Base-by-base conservation (phyloP, 2,329 filamentous ascomycete genomes). In the Clonostachys byssicola region DNA sequence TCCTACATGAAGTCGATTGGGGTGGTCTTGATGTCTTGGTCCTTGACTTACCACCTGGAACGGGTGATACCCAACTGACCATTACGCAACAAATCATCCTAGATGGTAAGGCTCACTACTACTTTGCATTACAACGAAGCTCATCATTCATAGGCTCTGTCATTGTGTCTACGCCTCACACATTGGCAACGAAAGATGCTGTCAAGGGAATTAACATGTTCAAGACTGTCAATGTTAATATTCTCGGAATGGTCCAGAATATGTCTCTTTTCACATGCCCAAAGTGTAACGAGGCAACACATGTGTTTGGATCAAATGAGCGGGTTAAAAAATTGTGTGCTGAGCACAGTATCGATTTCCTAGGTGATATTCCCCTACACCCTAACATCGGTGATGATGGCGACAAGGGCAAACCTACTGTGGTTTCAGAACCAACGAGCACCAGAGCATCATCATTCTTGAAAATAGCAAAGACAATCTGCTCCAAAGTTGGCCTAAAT, bases 1-100 rank as follows among this genome's bases (percentile, higher is more conserved):
- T 99, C 6, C 79, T 99, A 8, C 92, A 96, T 63, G 90, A 96
- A 56, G 94, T 99, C 1, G 88, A 94, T 46, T 99, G 94, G 94
- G 89, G 86, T 13, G 85, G 85, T 12, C 73, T 99, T 4, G 94
- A 99, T 62, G 71, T 97, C 3, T 75, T 99, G 1, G 86, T 99
- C 5, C 73, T 99, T 3, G 94, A 99, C 63, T 70, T 99, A 43
- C 94, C 94, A 0, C 94, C 94, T 0, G 94, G 94, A 4, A 99
- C 94, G 0, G 94, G 94, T 20, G 94, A 99, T 60, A 92, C 92
- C 1, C 94, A 99, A 62, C 75, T 99, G 54, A 96, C 90, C n/a
- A 94, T 99, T 51, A 92, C 90, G 14, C 94, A 99, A 65, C 92
- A 96, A 68, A 77, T 99, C 12, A 75, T 88, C n/a, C 73, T 99